Evolutionary conservation across 768 basidiomycete genomes (phyloP), one percentile per base, ranked within the genome.

Genomic region (Chalciporus piperatus): DNA sequence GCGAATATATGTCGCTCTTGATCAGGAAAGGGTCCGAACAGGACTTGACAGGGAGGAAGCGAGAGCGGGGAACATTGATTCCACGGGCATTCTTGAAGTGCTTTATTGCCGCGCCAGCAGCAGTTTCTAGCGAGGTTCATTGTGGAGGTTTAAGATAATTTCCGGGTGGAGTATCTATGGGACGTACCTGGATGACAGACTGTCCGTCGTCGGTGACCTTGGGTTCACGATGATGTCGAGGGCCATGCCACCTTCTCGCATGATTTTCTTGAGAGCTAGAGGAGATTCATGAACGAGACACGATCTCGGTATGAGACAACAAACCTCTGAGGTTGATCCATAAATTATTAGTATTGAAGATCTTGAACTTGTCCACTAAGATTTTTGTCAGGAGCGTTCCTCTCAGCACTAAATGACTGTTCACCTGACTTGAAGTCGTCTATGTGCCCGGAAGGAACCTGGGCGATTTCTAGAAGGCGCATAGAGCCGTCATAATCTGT

Each of bases 201-300:
- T 86, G 82, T 14, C 93, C 95, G 54, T 89, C 84, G 60, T 96
- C 93, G 25, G 83, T 89, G 53, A 79, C 80, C 95, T 92, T 59
- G 84, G 84, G 75, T 95, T 95, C 73, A 93, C 84, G 73, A 96
- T 96, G 72, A 97, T 95, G 66, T 98, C 95, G 44, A 98, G 79
- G 68, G 92, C 90, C 78, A 97, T 84, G 47, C 79, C 81, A 60
- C 93, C 90, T 32, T 72, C 78, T 56, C 90, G 89, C 88, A 96
- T 91, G 61, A 95, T 79, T 49, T 85, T 83, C 78, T 93, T 97
- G 69, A 97, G 80, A 42, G 92, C 93, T 85, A 65, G 38, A 59
- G 47, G 64, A 19, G 30, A 32, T 32, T 44, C 35, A 32, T 20
- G 3, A 22, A 19, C 20, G 14, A 12, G 27, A 27, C 42, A 17